Evolutionary conservation across 2,329 filamentous ascomycete species (phyloP).

Genomic region (Reticulascus tulasneorum): DNA sequence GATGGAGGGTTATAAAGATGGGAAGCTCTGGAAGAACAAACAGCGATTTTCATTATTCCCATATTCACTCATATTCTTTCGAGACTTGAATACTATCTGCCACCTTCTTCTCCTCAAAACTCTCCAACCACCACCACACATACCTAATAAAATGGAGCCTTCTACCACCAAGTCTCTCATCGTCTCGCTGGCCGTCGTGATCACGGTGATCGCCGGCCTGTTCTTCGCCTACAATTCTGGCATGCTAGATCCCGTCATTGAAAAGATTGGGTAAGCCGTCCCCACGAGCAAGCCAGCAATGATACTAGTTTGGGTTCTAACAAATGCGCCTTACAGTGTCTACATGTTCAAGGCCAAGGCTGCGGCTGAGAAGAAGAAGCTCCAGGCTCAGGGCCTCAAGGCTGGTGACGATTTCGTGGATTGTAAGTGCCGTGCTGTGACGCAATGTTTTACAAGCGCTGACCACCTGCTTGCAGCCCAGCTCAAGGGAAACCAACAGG

Average conservation of each 20-base stretch:
- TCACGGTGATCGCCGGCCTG: slow-evolving; percentile 23
- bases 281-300: neutral
- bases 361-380: slow-evolving; percentile 33
- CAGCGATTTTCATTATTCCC: too few relatives aligned
- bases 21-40: too few relatives aligned
- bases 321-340: slow-evolving; percentile 16
- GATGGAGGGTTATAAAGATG: too few relatives aligned
- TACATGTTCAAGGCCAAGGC: slow-evolving; percentile 36
- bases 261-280: slow-evolving; percentile 23
- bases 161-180: slow-evolving; percentile 15
- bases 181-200: slow-evolving; percentile 21
- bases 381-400: slow-evolving; percentile 32
- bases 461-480: slow-evolving; percentile 19
- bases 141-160: slow-evolving; percentile 7
- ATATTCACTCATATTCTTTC: too few relatives aligned
- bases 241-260: slow-evolving; percentile 31
- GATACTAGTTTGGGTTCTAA: too few relatives aligned
- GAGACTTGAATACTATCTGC: too few relatives aligned
- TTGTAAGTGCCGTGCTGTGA: slow-evolving; percentile 17
- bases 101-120: too few relatives aligned
- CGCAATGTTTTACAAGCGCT: neutral
- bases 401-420: slow-evolving; percentile 34
- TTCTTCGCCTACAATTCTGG: slow-evolving; percentile 33
- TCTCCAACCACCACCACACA: neutral
- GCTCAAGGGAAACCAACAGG: slow-evolving; percentile 32